These are phyloP conservation scores for Penicillium sp. DNA, from an alignment of 2,329 filamentous ascomycete species.

Conservation along the genomic window DNA sequence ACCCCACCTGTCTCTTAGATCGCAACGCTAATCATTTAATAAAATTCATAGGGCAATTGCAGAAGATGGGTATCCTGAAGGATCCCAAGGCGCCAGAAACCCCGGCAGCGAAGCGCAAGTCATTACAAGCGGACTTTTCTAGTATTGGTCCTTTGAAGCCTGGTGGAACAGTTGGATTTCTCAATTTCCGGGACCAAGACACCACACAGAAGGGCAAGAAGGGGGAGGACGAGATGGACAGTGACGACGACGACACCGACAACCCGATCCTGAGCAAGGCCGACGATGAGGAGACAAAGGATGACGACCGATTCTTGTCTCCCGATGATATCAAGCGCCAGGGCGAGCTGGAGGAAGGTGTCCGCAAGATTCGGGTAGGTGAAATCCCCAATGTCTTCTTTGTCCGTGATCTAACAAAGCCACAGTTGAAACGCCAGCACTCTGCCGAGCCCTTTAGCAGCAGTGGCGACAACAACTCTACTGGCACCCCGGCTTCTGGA, in stretches of 20 bases:
- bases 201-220: slow-evolving; percentile 60
- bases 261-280: slow-evolving; percentile 62
- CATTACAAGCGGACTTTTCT: slow-evolving; percentile 80
- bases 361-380: slow-evolving; percentile 65
- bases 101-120: slow-evolving; percentile 72
- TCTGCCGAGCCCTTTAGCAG: slow-evolving; percentile 57
- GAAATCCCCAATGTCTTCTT: background rate
- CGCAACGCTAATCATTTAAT: background rate
- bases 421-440: slow-evolving; percentile 65
- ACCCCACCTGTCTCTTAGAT: background rate
- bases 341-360: slow-evolving; percentile 63
- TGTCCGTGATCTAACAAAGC: slow-evolving; percentile 9
- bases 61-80: slow-evolving; percentile 90
- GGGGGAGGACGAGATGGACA: slow-evolving; percentile 69
- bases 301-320: slow-evolving; percentile 52
- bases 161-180: slow-evolving; percentile 85
- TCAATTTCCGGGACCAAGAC: slow-evolving; percentile 76
- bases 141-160: slow-evolving; percentile 81
- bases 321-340: slow-evolving; percentile 62
- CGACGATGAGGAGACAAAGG: slow-evolving; percentile 57
- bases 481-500: slow-evolving; percentile 39
- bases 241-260: slow-evolving; percentile 68
- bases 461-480: slow-evolving; percentile 32
- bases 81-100: slow-evolving; percentile 63
- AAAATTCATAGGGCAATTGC: slow-evolving; percentile 70